These are phyloP conservation scores for Quercus cerris DNA, from an alignment of 306 rosid species.

Conservation along the genomic window DNA sequence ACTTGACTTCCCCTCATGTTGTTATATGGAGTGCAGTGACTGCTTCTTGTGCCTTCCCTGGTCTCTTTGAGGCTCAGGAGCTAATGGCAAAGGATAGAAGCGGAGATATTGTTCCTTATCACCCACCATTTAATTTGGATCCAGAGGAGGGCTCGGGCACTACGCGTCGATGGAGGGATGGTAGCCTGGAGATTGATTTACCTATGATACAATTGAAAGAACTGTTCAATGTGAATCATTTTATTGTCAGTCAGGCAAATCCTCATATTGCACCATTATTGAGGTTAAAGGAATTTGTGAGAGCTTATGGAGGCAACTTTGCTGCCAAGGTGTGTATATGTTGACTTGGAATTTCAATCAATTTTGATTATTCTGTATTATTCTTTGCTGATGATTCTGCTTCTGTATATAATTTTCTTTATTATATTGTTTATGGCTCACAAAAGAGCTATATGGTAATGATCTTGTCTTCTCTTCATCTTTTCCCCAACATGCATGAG, in stretches of 20 bases:
- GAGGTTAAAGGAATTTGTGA: slow-evolving; percentile 78
- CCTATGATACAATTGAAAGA: slow-evolving; percentile 98
- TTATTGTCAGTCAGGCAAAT: slow-evolving; percentile 95
- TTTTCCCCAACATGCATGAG: neutral
- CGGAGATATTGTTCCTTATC: slow-evolving; percentile 93
- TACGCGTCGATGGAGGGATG: slow-evolving; percentile 91
- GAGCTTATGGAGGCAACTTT: slow-evolving; percentile 84
- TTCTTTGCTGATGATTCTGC: neutral
- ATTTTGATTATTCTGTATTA: neutral
- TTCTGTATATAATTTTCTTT: neutral
- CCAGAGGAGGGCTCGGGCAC: slow-evolving; percentile 73
- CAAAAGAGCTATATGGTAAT: too few relatives aligned
- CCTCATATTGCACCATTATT: slow-evolving; percentile 91
- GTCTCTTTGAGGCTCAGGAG: slow-evolving; percentile 98
- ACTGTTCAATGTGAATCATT: slow-evolving; percentile 91
- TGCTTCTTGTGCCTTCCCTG: slow-evolving; percentile 98
- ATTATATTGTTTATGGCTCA: too few relatives aligned
- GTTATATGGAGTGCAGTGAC: slow-evolving; percentile 99
- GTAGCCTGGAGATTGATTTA: slow-evolving; percentile 95
- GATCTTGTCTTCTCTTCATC: neutral
- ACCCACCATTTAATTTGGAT: slow-evolving; percentile 89
- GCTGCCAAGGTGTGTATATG: slow-evolving; percentile 81
- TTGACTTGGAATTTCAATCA: slow-evolving; percentile 13
- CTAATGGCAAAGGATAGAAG: slow-evolving; percentile 97
- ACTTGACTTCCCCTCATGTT: slow-evolving; percentile 95